Evolutionary conservation across 2,329 filamentous ascomycete species (phyloP).

Genomic region (Penicillium corylophilum): DNA sequence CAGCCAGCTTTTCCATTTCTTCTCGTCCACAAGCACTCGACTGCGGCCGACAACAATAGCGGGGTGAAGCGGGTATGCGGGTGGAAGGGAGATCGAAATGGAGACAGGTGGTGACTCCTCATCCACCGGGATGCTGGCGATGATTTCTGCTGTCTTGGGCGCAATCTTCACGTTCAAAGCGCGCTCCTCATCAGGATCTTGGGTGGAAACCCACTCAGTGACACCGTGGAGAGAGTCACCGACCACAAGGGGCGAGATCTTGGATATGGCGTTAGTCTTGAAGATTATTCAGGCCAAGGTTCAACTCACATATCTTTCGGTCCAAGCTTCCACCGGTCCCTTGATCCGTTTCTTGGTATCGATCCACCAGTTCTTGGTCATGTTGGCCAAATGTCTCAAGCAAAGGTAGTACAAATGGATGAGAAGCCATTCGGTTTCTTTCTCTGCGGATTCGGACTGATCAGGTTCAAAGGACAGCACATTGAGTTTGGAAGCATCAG

Average conservation of each 20-base stretch:
- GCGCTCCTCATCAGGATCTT: constrained; percentile 52
- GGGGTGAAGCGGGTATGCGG: constrained; percentile 76
- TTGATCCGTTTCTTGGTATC: constrained; percentile 76
- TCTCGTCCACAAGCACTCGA: constrained; percentile 82
- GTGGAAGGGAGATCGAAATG: constrained; percentile 76
- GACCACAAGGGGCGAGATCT: constrained; percentile 46
- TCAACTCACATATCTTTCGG: constrained; percentile 74
- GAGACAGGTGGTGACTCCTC: constrained; percentile 79
- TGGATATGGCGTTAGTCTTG: constrained; percentile 18
- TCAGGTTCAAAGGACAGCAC: constrained; percentile 61
- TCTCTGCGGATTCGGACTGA: constrained; percentile 65
- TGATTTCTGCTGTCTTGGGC: constrained; percentile 69
- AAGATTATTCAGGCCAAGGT: not conserved
- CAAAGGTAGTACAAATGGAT: constrained; percentile 82
- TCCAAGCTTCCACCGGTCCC: constrained; percentile 79
- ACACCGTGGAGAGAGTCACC: constrained; percentile 42
- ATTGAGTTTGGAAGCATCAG: constrained; percentile 70
- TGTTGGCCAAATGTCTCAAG: constrained; percentile 71
- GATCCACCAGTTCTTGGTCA: constrained; percentile 83
- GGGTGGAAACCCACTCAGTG: constrained; percentile 41
- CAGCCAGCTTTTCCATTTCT: constrained; percentile 91
- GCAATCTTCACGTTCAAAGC: constrained; percentile 68
- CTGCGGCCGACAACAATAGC: constrained; percentile 75
- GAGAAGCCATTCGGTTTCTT: constrained; percentile 77
- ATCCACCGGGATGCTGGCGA: constrained; percentile 82